A percentile compares a stretch with the other conserved stretches of the same genome.
phyloP scores from a whole-genome alignment of 345 rosid genomes.

The thale cress (Arabidopsis thaliana) region TAIR10.1 NC_003070.9:27253001-27253500 shows the following conservation, averaged over 20 bases:
- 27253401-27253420: constrained; percentile 79
- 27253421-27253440: constrained; percentile 64
- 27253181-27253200: constrained; percentile 65
- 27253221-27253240: constrained; percentile 63
- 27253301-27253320: constrained; percentile 57
- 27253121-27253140: constrained; percentile 61
- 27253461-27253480: constrained; percentile 7
- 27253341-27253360: constrained; percentile 51
- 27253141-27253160: constrained; percentile 89
- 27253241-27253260: constrained; percentile 56
- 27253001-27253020: constrained; percentile 60
- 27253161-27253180: constrained; percentile 84
- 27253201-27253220: constrained; percentile 59
- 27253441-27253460: constrained; percentile 48
- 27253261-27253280: constrained; percentile 55
- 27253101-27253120: constrained; percentile 61
- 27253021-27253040: constrained; percentile 64
- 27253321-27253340: constrained; percentile 59
- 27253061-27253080: constrained; percentile 71
- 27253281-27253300: constrained; percentile 56
- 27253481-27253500: not conserved
- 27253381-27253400: constrained; percentile 41
- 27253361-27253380: constrained; percentile 52
- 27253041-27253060: constrained; percentile 54
- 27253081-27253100: constrained; percentile 57